Evolutionary conservation across 1,139 yeast genomes (phyloP).

Genomic region (Debaryomyces fabryi): DNA sequence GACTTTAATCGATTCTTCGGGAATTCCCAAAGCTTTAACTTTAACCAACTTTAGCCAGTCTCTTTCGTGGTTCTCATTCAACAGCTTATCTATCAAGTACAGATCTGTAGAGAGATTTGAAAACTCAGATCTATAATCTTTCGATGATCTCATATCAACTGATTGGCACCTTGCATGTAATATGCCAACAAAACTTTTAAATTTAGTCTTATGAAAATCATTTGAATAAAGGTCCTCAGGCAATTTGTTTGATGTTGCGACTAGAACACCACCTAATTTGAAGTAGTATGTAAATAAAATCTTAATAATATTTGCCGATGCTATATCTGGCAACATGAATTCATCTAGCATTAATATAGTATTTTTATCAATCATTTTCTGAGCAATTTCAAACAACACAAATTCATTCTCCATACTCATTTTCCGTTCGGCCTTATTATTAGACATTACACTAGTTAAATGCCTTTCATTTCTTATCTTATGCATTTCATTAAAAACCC

Average conservation of each 20-base stretch:
- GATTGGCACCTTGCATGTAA: constrained; percentile 63
- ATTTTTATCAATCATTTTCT: constrained; percentile 59
- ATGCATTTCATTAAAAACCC: constrained; percentile 69
- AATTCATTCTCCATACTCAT: constrained; percentile 63
- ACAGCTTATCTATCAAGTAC: constrained; percentile 34
- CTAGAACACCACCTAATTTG: constrained; percentile 71
- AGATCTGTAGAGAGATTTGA: constrained; percentile 26
- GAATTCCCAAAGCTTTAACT: constrained; percentile 20
- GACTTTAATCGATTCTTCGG: constrained; percentile 15
- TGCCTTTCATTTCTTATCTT: constrained; percentile 48
- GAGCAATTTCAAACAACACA: constrained; percentile 66
- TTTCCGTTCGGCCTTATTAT: constrained; percentile 32
- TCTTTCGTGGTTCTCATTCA: constrained; percentile 25
- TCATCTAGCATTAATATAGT: constrained; percentile 70
- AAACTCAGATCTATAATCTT: constrained; percentile 57
- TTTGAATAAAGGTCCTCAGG: constrained; percentile 73
- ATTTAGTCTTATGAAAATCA: constrained; percentile 60
- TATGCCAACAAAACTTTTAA: constrained; percentile 57
- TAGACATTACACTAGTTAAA: constrained; percentile 32
- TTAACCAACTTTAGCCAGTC: constrained; percentile 42
- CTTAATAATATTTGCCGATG: constrained; percentile 69
- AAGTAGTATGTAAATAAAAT: constrained; percentile 68
- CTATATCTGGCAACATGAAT: constrained; percentile 73
- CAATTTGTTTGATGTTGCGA: constrained; percentile 70
- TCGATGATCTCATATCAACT: constrained; percentile 60